Evolutionary conservation across 2,329 filamentous ascomycete species (phyloP).

Genomic region (Fusarium denticulatum): DNA sequence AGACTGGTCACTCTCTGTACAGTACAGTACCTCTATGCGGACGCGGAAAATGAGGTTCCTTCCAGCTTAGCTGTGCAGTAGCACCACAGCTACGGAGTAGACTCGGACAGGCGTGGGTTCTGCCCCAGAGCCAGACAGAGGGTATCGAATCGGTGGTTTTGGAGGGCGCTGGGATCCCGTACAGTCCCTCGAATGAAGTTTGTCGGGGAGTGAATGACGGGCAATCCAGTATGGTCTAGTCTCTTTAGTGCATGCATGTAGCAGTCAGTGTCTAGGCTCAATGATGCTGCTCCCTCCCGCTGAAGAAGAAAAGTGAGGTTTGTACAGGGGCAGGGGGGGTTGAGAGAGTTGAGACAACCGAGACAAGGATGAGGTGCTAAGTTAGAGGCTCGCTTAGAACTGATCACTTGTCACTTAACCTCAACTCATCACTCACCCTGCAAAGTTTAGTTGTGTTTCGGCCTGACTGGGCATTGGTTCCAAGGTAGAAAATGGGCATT

Average conservation of each 20-base stretch:
- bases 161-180: conserved; percentile 1
- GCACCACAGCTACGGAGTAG: conserved; percentile 14
- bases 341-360: conserved; percentile 1
- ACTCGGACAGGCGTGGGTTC: conserved; percentile 21
- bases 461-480: not conserved
- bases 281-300: not conserved
- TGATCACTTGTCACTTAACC: conserved; percentile 32
- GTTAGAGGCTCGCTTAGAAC: conserved; percentile 22
- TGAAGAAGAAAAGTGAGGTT: conserved; percentile 18
- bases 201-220: conserved; percentile 15
- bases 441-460: conserved; percentile 10
- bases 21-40: not conserved
- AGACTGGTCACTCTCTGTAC: not conserved
- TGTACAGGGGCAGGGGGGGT: conserved; percentile 2
- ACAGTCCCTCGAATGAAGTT: not conserved
- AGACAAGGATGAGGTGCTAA: conserved; percentile 4
- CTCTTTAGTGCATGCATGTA: not conserved
- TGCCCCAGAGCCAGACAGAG: conserved; percentile 35
- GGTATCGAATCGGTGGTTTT: conserved; percentile 39
- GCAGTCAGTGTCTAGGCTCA: not conserved
- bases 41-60: conserved; percentile 2
- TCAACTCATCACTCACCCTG: conserved; percentile 7
- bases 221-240: not conserved
- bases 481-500: conserved; percentile 12
- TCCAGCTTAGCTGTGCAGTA: conserved; percentile 10